Evolutionary conservation across 164 flowering plant species (phyloP), one percentile per base, ranked within the genome.

Genomic region (Vitis cinerea): DNA sequence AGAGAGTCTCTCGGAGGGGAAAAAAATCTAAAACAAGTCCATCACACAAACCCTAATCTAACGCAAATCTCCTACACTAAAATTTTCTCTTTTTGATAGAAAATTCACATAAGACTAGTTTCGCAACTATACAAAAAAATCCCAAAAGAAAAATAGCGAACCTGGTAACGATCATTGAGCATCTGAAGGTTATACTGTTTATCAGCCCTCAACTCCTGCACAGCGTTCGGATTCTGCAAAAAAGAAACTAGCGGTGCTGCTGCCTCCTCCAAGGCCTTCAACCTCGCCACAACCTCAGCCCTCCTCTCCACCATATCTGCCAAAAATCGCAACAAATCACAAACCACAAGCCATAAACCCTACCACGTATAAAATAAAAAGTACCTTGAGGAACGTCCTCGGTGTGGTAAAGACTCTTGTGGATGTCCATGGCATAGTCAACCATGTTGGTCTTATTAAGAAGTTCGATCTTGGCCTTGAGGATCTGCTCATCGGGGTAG

Each of bases 401-500:
- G 8, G 97, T 81, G 73, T 83, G 92, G 75, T 90, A 90, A 61
- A 92, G 95, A 52, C 82, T 80, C 79, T 93, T 90, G 78, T 95
- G 92, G 59, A 95, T 95, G 67, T 95, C 99, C 97, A 93, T 95
- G 69, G 99, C 99, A 74, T 91, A 95, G 68, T 95, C 99, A 19
- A 95, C 99, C 99, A 95, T 95, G 82, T 95, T 95, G 9, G 99
- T 95, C 69, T 91, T 74, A 83, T 84, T 93, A 17, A 95, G 88
- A 9, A 95, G 90, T 71, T 88, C 91, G 72, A 91, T 91, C 83
- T 95, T 95, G 4, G 87, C 86, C 71, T 95, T 91, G 50, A 93
- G 82, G 64, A 93, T 93, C 77, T 87, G 85, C 44, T 85, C 94
- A 14, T 91, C 91, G 0, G 88, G 79, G 72, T 95, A 83, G 4